A percentile compares a stretch with the other conserved stretches of the same genome.
phyloP scores from a whole-genome alignment of 169 alveolate genomes.

The Cryptosporidium felis region DNA sequence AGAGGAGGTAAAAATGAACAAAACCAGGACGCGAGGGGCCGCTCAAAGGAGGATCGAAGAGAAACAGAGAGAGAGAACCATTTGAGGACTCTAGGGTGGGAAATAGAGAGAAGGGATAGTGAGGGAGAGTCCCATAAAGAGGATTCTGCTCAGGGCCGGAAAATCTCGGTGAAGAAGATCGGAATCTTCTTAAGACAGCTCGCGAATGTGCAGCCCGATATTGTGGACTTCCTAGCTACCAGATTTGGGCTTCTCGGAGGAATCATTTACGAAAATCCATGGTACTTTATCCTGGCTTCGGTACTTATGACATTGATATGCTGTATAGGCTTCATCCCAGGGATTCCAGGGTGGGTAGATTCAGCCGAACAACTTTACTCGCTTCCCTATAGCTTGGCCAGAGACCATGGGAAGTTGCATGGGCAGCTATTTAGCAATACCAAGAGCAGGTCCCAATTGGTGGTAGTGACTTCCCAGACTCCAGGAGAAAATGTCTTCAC shows the following conservation, averaged over 20 bases:
- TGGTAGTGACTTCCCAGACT: conserved; percentile 72
- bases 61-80: conserved; percentile 1
- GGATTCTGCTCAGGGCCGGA: background rate
- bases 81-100: background rate
- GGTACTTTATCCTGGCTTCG: conserved; percentile 52
- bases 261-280: conserved; percentile 50
- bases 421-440: conserved; percentile 74
- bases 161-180: conserved; percentile 7
- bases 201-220: conserved; percentile 67
- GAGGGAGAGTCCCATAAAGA: background rate
- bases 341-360: conserved; percentile 77
- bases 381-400: conserved; percentile 77
- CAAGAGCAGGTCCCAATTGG: conserved; percentile 72
- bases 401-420: conserved; percentile 76
- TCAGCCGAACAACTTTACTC: conserved; percentile 80
- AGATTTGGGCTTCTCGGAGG: conserved; percentile 63
- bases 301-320: conserved; percentile 30
- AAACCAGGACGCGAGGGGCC: background rate
- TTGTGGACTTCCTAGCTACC: conserved; percentile 58
- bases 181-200: conserved; percentile 31
- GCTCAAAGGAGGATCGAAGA: background rate
- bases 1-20: background rate
- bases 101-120: background rate
- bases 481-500: conserved; percentile 79
- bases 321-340: conserved; percentile 76